These are phyloP conservation scores for Cladosporium velox DNA, from an alignment of 2,329 filamentous ascomycete species.

Conservation along the genomic window DNA sequence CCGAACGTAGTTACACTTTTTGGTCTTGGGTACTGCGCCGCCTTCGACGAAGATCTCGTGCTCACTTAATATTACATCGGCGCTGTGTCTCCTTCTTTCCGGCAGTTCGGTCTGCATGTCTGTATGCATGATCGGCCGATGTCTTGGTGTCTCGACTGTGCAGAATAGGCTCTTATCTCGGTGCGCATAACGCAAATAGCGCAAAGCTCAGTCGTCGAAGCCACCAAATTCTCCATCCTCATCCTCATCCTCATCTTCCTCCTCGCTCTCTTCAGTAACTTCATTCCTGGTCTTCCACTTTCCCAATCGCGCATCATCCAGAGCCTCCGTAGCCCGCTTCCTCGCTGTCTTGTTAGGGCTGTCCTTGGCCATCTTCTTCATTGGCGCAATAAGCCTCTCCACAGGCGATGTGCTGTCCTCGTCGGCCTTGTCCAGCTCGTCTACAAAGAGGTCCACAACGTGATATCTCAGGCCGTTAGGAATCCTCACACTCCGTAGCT, in stretches of 20 bases:
- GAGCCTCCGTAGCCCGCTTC: conserved; percentile 66
- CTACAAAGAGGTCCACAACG: conserved; percentile 85
- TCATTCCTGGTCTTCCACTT: conserved; percentile 54
- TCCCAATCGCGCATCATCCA: conserved; percentile 73
- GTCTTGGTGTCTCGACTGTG: background rate
- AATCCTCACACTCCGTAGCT: conserved; percentile 56
- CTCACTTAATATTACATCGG: background rate
- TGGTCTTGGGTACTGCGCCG: background rate
- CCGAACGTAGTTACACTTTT: background rate
- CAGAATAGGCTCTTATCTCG: background rate
- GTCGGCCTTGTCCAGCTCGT: conserved; percentile 77
- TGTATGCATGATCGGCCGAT: background rate
- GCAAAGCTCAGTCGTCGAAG: conserved; percentile 60
- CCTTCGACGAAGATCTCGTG: background rate
- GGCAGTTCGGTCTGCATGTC: background rate
- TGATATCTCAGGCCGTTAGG: conserved; percentile 86
- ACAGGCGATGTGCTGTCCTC: conserved; percentile 48
- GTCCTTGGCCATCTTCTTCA: conserved; percentile 57
- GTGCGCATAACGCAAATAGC: background rate
- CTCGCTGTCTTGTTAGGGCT: conserved; percentile 72
- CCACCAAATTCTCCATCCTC: conserved; percentile 52
- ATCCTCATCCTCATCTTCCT: conserved; percentile 42
- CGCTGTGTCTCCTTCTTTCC: background rate
- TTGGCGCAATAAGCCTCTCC: conserved; percentile 54
- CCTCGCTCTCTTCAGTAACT: conserved; percentile 42